Evolutionary conservation across 1,284 basidiomycete species (phyloP).

Genomic region (Sporisorium scitamineum): DNA sequence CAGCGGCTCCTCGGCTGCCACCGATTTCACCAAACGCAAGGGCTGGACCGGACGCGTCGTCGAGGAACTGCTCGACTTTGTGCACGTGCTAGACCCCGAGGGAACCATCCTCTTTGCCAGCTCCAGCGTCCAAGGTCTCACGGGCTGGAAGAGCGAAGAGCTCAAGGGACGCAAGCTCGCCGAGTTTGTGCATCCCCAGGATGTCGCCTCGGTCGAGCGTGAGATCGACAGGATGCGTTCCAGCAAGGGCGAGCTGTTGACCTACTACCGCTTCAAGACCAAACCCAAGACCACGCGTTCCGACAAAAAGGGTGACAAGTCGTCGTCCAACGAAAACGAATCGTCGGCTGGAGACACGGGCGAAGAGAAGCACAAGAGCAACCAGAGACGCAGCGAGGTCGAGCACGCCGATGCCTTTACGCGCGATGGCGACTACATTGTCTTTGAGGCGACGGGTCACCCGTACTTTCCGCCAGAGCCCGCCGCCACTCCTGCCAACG

Average conservation of each 20-base stretch:
- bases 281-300: conserved; percentile 47
- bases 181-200: conserved; percentile 61
- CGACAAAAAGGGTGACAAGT: conserved; percentile 35
- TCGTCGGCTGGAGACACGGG: conserved; percentile 37
- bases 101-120: conserved; percentile 57
- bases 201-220: conserved; percentile 53
- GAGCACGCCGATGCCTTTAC: conserved; percentile 45
- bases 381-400: conserved; percentile 34
- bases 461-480: conserved; percentile 57
- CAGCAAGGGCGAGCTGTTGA: conserved; percentile 51
- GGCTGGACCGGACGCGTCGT: conserved; percentile 62
- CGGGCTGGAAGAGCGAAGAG: conserved; percentile 63
- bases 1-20: conserved; percentile 49
- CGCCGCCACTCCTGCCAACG: conserved; percentile 3
- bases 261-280: conserved; percentile 62
- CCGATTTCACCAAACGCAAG: conserved; percentile 64
- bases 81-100: conserved; percentile 59
- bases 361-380: conserved; percentile 39
- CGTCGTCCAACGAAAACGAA: conserved; percentile 29
- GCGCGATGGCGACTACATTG: conserved; percentile 54
- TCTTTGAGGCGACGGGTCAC: conserved; percentile 63
- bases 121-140: conserved; percentile 51
- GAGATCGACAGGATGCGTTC: conserved; percentile 50
- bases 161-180: conserved; percentile 55
- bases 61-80: conserved; percentile 64